Evolutionary conservation across 2,329 filamentous ascomycete genomes (phyloP), one percentile per base, ranked within the genome.

Genomic region (Bipolaris oryzae): DNA sequence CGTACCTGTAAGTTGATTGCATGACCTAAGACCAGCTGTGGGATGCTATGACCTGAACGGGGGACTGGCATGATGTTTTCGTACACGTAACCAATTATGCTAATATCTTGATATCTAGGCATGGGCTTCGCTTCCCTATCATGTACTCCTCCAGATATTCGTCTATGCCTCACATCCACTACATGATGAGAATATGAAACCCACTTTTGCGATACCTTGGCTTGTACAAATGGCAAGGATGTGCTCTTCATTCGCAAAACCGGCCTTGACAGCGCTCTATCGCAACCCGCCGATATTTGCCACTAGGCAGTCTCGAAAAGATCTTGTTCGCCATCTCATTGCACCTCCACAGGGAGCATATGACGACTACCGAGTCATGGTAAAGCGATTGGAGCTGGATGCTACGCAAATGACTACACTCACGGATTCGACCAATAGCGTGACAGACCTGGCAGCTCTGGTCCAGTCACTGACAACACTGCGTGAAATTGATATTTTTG

Each of bases 211-310:
- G 11, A 79, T 82, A 15, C 66, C 81, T 65, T 92, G 89, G 89
- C 83, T 96, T 6, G 75, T 89, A 9, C 79, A 81, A n/a, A 78
- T 84, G 42, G 86, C 89, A 34, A 80, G 82, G 1, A 77, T 86
- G 15, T 93, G 64, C 67, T 84, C 81, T 48, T 74, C 81, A 2
- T 91, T 93, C 55, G 78, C 84, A 0, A 90, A 92, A 66, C 89
- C 91, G 5, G 90, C 90, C 1, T 76, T 95, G 48, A 87, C 87
- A 5, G 88, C 85, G 1, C 80, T 96, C 5, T 95, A 95, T 72
- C 81, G 83, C 44, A 85, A 81, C 5, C 90, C 90, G 7, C 87
- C 87, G 1, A 78, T 95, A 42, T 81, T 84, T 56, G 80, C 82
- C 1, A 75, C 80, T 34, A 74, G 76, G 33, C 81, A 83, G 59